Evolutionary conservation across 495 filamentous ascomycete genomes (phyloP).

Genomic region (Cenococcum geophilum): DNA sequence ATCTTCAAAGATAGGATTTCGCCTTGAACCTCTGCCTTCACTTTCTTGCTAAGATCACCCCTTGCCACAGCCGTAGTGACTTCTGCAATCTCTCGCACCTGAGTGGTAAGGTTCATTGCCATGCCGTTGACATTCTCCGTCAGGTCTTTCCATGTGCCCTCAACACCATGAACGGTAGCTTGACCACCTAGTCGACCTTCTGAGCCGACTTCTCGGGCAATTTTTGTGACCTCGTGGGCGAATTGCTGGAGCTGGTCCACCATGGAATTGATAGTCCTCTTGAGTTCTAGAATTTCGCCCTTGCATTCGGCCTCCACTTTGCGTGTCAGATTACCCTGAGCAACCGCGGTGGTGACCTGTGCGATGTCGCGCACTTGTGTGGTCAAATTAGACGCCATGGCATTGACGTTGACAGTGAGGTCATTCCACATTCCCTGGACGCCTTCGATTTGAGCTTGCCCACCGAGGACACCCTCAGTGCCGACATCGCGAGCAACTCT

Average conservation of each 20-base stretch:
- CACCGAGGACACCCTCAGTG: conserved; percentile 92
- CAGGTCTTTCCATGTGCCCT: conserved; percentile 94
- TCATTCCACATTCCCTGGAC: conserved; percentile 90
- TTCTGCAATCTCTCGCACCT: conserved; percentile 96
- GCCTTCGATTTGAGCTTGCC: conserved; percentile 91
- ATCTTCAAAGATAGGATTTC: conserved; percentile 94
- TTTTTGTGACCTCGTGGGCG: conserved; percentile 95
- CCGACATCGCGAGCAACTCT: conserved; percentile 95
- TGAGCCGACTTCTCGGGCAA: conserved; percentile 93
- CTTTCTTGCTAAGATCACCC: conserved; percentile 92
- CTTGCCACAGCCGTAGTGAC: conserved; percentile 95
- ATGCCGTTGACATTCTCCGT: conserved; percentile 98
- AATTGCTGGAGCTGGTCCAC: conserved; percentile 97
- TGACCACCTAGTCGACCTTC: conserved; percentile 94
- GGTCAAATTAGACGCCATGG: conserved; percentile 96
- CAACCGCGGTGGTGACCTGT: conserved; percentile 96
- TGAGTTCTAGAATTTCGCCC: conserved; percentile 91
- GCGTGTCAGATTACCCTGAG: conserved; percentile 91
- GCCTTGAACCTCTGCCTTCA: conserved; percentile 90
- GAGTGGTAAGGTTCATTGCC: conserved; percentile 97
- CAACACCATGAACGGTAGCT: conserved; percentile 93
- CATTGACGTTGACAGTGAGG: conserved; percentile 95
- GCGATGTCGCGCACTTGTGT: conserved; percentile 98
- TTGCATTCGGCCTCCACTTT: conserved; percentile 96
- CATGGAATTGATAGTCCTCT: conserved; percentile 98